A percentile compares a stretch with the other conserved stretches of the same genome.
phyloP scores from a whole-genome alignment of 1,139 yeast genomes.

The Hansenula anomala region DNA sequence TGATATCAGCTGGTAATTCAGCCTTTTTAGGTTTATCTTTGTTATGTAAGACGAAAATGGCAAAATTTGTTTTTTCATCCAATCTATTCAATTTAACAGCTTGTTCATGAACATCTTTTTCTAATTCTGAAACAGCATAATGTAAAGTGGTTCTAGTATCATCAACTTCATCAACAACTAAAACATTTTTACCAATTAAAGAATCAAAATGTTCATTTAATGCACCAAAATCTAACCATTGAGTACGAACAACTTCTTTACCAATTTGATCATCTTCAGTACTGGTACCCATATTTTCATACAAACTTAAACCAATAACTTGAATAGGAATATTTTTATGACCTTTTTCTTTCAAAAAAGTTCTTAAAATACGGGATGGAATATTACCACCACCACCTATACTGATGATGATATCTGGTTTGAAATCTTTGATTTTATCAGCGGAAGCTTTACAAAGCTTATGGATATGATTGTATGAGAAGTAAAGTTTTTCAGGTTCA shows the following conservation, averaged over 20 bases:
- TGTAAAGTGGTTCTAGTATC: conserved; percentile 65
- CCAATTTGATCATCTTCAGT: conserved; percentile 47
- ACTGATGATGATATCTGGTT: conserved; percentile 57
- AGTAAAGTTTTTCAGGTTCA: conserved; percentile 41
- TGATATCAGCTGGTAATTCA: conserved; percentile 39
- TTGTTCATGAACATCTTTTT: conserved; percentile 49
- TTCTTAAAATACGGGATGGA: conserved; percentile 60
- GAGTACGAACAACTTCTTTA: conserved; percentile 57
- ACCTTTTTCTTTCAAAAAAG: conserved; percentile 51
- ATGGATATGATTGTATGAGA: conserved; percentile 60
- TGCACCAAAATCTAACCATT: conserved; percentile 63
- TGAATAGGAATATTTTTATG: conserved; percentile 58
- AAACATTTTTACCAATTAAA: conserved; percentile 53
- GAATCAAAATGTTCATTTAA: conserved; percentile 48
- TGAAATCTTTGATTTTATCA: conserved; percentile 37
- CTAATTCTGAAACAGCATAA: conserved; percentile 53
- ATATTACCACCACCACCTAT: conserved; percentile 71
- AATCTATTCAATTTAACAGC: conserved; percentile 28
- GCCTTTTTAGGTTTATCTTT: conserved; percentile 54
- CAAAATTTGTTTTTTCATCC: conserved; percentile 41
- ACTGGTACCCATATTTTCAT: conserved; percentile 48
- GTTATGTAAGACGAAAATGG: conserved; percentile 56
- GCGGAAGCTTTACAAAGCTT: conserved; percentile 56
- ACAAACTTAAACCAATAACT: conserved; percentile 59
- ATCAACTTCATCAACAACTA: conserved; percentile 68